A percentile compares a stretch with the other conserved stretches of the same genome.
Conservation (phyloP, 306 rosid genomes). For the Malus asiatica region DNA sequence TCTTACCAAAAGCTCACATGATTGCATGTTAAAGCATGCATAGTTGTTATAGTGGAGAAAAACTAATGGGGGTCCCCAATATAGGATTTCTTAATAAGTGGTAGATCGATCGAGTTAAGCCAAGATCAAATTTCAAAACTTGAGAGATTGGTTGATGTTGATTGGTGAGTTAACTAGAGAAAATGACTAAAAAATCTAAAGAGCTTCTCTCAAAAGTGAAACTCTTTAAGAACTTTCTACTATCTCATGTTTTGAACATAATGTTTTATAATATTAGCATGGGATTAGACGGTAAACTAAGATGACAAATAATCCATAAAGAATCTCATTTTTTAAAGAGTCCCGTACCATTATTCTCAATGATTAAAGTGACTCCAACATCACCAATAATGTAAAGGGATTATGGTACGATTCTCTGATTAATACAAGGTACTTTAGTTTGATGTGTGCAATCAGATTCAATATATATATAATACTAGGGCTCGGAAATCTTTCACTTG, state of each 20-base stretch:
- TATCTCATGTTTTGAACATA: no score
- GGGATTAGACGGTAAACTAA: no score
- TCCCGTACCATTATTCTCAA: no score
- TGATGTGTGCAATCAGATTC: background rate
- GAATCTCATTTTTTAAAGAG: no score
- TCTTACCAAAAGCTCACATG: background rate
- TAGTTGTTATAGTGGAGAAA: background rate
- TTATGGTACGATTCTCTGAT: slow-evolving; percentile 16
- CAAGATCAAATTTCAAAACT: background rate
- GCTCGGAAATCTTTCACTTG: slow-evolving; percentile 5
- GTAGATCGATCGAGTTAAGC: background rate
- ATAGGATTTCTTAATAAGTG: background rate
- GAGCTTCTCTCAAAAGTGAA: no score
- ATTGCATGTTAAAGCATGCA: background rate
- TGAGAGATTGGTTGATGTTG: background rate
- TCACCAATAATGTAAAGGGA: slow-evolving; percentile 10
- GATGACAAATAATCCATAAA: fast-evolving
- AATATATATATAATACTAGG: background rate
- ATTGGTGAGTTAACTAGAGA: background rate
- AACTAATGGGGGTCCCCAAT: background rate
- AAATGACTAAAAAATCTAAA: background rate
- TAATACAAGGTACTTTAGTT: slow-evolving; percentile 4
- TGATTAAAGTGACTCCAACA: background rate
- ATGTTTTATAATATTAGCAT: no score
- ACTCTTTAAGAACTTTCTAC: fast-evolving